A percentile compares a stretch with the other conserved stretches of the same genome.
phyloP scores from a whole-genome alignment of 768 basidiomycete species.

The Suillus alpinus region DNA sequence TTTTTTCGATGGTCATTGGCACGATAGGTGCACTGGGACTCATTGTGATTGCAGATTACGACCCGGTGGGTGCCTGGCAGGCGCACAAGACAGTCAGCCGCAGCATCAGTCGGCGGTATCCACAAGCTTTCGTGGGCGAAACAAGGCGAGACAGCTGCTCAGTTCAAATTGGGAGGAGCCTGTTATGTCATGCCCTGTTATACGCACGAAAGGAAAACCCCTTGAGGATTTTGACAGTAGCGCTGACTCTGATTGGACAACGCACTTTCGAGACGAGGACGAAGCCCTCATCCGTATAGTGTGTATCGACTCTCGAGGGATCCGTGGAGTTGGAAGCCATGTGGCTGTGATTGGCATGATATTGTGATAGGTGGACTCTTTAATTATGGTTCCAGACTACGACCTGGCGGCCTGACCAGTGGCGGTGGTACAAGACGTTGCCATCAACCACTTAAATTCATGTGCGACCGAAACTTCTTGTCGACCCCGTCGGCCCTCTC shows the following conservation, averaged over 20 bases:
- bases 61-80: not conserved
- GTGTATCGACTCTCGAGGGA: too few relatives aligned
- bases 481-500: not conserved
- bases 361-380: not conserved
- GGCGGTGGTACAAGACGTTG: not conserved
- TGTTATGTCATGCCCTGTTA: too few relatives aligned
- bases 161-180: not conserved
- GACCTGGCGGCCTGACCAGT: not conserved
- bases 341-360: not conserved
- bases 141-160: not conserved
- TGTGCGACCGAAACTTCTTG: not conserved
- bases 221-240: not conserved
- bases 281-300: not conserved
- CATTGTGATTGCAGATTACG: not conserved
- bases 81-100: not conserved
- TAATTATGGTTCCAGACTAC: not conserved
- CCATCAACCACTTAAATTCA: too few relatives aligned
- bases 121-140: too few relatives aligned
- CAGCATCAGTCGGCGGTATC: not conserved
- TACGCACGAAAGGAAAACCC: not conserved
- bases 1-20: not conserved
- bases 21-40: not conserved
- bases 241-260: not conserved
- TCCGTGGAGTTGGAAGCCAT: not conserved
- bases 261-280: not conserved